These are phyloP conservation scores for Persicaria tinctoria DNA, from an alignment of 148 eudicot genomes.

Conservation along the genomic window DNA sequence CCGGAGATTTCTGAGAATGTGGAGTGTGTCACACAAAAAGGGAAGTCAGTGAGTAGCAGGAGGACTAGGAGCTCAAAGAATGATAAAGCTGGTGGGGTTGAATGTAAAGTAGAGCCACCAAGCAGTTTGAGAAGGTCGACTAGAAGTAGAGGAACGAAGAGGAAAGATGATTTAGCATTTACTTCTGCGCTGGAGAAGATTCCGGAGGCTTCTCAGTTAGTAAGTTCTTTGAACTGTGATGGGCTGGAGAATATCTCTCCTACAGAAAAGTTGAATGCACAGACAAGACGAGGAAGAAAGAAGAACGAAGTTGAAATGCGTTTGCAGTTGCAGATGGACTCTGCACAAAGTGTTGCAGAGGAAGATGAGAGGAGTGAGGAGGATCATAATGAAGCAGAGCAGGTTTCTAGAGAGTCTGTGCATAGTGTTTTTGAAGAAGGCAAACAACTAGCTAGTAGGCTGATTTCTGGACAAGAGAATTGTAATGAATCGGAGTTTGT, in stretches of 20 bases:
- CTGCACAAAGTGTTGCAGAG: neutral
- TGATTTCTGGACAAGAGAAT: conserved; percentile 5
- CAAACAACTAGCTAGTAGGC: conserved; percentile 2
- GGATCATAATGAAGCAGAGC: conserved; percentile 13
- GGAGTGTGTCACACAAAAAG: conserved; percentile 2
- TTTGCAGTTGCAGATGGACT: conserved; percentile 23
- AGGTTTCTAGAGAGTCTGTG: conserved; percentile 7
- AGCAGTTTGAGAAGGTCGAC: conserved; percentile 22
- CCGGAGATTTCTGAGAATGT: conserved; percentile 7
- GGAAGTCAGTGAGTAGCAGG: neutral
- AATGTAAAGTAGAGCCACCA: neutral
- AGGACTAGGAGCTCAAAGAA: conserved; percentile 6
- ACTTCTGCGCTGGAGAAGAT: conserved; percentile 15
- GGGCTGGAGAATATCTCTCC: conserved; percentile 17
- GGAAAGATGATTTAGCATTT: conserved; percentile 14
- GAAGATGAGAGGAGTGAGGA: conserved; percentile 15
- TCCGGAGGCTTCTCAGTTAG: conserved; percentile 9
- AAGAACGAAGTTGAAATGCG: conserved; percentile 4
- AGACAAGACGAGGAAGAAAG: conserved; percentile 30
- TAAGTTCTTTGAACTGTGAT: conserved; percentile 10
- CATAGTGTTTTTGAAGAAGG: neutral
- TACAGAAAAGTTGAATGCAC: conserved; percentile 17
- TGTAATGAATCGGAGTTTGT: neutral
- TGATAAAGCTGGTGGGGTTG: neutral
- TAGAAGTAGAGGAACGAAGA: conserved; percentile 19